Percentiles rank a stretch among this genome's conserved stretches.
phyloP scores from a whole-genome alignment of 1,284 basidiomycete species.

The Puccinia polysora region DNA sequence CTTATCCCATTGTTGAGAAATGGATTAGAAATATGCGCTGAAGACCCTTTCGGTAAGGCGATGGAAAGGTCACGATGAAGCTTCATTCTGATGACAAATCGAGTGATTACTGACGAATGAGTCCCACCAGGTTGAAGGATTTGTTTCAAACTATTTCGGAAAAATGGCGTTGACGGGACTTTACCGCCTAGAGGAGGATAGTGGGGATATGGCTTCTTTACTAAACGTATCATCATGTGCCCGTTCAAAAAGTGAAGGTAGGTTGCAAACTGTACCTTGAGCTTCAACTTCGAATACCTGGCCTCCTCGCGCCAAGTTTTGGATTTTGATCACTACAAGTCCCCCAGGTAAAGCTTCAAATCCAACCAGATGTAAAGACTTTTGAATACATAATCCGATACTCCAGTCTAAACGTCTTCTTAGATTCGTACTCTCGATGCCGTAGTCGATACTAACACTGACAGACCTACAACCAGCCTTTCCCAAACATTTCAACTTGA shows the following conservation, averaged over 20 bases:
- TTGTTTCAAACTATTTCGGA: slow-evolving; percentile 17
- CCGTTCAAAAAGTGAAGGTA: not conserved
- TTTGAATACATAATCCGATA: slow-evolving; percentile 13
- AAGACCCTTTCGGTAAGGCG: no score
- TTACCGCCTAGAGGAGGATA: slow-evolving; percentile 13
- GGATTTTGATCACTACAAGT: slow-evolving; percentile 3
- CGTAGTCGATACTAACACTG: slow-evolving; percentile 8
- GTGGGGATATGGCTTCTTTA: no score
- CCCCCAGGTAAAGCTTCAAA: slow-evolving; percentile 12
- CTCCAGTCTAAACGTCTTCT: slow-evolving; percentile 14
- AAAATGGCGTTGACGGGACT: not conserved
- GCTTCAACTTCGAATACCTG: slow-evolving; percentile 25
- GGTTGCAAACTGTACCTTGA: slow-evolving; percentile 4
- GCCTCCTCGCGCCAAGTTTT: slow-evolving; percentile 4
- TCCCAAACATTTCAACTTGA: slow-evolving; percentile 22
- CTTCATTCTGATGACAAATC: no score
- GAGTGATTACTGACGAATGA: slow-evolving; percentile 11
- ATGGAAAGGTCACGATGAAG: no score
- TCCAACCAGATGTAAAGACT: slow-evolving; percentile 9
- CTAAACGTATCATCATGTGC: not conserved
- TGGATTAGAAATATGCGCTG: no score
- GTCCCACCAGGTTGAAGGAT: slow-evolving; percentile 14
- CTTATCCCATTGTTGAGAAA: not conserved
- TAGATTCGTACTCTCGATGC: slow-evolving; percentile 1
- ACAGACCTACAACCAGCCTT: slow-evolving; percentile 9